Evolutionary conservation across 2,329 filamentous ascomycete genomes (phyloP), one percentile per base, ranked within the genome.

Genomic region (Lachnellula suecica): DNA sequence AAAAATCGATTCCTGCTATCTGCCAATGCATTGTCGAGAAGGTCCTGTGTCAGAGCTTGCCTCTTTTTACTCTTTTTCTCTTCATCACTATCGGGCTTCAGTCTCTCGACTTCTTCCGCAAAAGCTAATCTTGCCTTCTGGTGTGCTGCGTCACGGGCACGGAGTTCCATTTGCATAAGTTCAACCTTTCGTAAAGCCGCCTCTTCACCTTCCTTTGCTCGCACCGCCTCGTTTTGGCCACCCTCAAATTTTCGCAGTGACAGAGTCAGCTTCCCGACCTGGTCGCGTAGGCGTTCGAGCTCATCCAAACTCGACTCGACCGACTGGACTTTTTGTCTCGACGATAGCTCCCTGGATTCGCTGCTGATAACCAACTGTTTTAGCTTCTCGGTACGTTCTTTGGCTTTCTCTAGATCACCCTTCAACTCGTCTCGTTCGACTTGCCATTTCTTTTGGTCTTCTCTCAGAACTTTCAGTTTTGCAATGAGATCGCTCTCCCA

Each of bases 401-500:
- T 78, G 1, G 79, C 78, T 34, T 73, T 76, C 25, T 79, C 74
- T 2, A 91, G 70, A 52, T 87, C 83, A 15, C 75, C 74, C 31
- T 77, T 77, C 5, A 89, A 68, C 7, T 71, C 68, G 23, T 81
- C 78, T 40, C 82, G 76, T 56, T 88, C 83, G 0, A 69, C 69
- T 23, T 75, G 79, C 75, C 81, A 86, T 56, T 76, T 79, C 69
- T 85, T 89, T 56, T 85, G 83, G 53, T 90, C 87, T 53, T 91
- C 87, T 45, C 84, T 80, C 37, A 90, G 75, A 3, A 74, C 72
- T 57, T 82, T 80, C 40, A 91, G 72, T 68, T 88, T 90, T 47
- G 76, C 76, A 44, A 80, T 82, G 27, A 91, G 74, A 59, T 90
- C 85, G 2, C 78, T 81, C 64, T 93, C 89, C 81, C 88, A 89